Conservation (phyloP, 108 stramenopile species). For the Skeletonema grethae region DNA sequence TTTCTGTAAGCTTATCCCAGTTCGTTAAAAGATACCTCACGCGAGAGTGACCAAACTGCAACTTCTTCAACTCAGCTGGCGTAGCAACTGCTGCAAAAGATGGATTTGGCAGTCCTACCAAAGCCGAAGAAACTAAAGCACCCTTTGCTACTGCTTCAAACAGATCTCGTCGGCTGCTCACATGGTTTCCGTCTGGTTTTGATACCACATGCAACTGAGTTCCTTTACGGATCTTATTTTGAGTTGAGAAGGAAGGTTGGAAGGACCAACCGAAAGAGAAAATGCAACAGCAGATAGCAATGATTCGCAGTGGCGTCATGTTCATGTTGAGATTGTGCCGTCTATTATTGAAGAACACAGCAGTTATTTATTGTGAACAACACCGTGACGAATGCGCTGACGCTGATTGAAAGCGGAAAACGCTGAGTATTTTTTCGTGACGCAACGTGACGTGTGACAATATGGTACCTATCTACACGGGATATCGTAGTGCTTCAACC, state of each 20-base stretch:
- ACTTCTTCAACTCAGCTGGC: slow-evolving; percentile 55
- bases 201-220: neutral
- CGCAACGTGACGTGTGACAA: no score
- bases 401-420: no score
- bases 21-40: slow-evolving; percentile 65
- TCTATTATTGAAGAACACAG: neutral
- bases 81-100: slow-evolving; percentile 40
- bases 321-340: neutral
- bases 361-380: no score
- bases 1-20: slow-evolving; percentile 68
- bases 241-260: neutral
- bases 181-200: neutral
- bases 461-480: no score
- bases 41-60: slow-evolving; percentile 70
- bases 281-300: neutral
- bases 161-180: slow-evolving; percentile 16
- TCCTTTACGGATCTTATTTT: neutral
- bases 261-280: neutral
- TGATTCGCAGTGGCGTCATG: neutral
- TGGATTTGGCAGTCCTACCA: slow-evolving; percentile 18
- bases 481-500: no score
- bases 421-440: no score
- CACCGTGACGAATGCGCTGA: no score
- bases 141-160: slow-evolving; percentile 12
- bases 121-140: slow-evolving; percentile 3